Base-by-base conservation (phyloP, 2,329 filamentous ascomycete genomes). In the Alternaria gaisen region DNA sequence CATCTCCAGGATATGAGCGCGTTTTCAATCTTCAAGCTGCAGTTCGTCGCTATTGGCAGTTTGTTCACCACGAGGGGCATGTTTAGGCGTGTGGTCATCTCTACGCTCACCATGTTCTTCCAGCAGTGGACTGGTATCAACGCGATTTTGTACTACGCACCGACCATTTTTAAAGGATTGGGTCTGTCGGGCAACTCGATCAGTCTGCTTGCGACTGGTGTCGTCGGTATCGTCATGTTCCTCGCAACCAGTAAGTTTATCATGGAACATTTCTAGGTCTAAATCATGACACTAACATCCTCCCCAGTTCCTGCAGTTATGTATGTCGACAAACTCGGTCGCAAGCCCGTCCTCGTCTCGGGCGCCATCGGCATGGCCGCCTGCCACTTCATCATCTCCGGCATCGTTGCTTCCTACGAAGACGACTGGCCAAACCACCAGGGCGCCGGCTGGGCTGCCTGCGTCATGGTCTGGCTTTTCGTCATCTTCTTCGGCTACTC, bases 401-500 rank as follows among this genome's bases (percentile, higher is more conserved):
- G 88, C 32, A 90, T 93, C 58, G 84, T 90, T 5, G 91, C 88
- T 40, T 86, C 82, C 62, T 87, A 89, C 70, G 79, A 86, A n/a
- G 73, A 86, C 63, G 77, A 82, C 5, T 93, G 89, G 81, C 73
- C 78, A 0, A 73, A 80, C 0, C 84, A 92, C 58, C 70, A 76
- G 3, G 86, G 84, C 0, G 88, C 90, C 0, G 90, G 90, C 1
- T 93, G 91, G 91, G 90, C 81, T 3, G 85, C 89, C 0, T 89
- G 86, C 11, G 82, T 75, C 56, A 90, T 91, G 86, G 87, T 91
- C 10, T 93, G 90, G 90, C 82, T 93, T 0, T 93, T 91, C 66
- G 87, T 91, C 30, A 81, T 91, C 28, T 86, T 91, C 77, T 93
- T 93, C 71, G 91, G 89, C 26, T 92, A 91, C 73, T 88, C 85